Evolutionary conservation across 768 basidiomycete species (phyloP).

Genomic region (Hemileccinum impolitum): DNA sequence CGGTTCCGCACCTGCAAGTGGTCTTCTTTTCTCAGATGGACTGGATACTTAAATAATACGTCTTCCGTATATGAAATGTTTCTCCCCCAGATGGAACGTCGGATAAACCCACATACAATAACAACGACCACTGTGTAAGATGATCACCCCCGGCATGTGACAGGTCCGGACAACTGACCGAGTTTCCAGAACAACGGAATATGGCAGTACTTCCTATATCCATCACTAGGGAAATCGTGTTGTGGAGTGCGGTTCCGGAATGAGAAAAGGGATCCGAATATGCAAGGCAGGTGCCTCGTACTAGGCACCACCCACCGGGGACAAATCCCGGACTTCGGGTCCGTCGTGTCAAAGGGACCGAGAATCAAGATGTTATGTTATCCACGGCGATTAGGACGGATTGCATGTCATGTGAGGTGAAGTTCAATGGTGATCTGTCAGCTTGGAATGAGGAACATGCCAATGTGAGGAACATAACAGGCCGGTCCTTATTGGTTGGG

Average conservation of each 20-base stretch:
- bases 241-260: neutral
- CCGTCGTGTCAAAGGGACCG: slow-evolving; percentile 3
- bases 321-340: neutral
- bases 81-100: neutral
- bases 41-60: neutral
- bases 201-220: neutral
- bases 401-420: neutral
- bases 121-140: neutral
- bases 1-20: neutral
- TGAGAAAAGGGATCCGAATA: neutral
- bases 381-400: neutral
- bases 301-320: no score
- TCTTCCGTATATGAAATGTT: neutral
- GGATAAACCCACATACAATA: neutral
- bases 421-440: neutral
- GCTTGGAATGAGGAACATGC: neutral
- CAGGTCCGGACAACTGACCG: neutral
- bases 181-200: neutral
- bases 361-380: slow-evolving; percentile 4
- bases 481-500: no score
- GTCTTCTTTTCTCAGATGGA: neutral
- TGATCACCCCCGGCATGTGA: slow-evolving; percentile 1
- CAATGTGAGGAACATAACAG: neutral
- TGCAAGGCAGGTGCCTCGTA: neutral
- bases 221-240: neutral